Evolutionary conservation across 306 rosid species (phyloP), one percentile per base, ranked within the genome.

Genomic region (Abrus pulchellus): DNA sequence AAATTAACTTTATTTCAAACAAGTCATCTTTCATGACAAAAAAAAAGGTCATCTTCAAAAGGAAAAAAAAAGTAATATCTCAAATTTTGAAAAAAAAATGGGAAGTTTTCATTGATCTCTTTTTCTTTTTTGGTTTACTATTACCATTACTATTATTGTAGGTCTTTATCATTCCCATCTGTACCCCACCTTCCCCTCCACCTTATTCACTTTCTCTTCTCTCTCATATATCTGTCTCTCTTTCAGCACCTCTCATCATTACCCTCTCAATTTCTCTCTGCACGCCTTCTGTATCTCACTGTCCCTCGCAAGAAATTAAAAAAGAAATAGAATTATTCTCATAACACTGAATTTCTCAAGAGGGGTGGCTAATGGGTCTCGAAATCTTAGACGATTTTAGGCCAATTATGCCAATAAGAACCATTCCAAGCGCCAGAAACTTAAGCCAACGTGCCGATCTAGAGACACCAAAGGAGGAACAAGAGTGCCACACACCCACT

Each of bases 401-500:
- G 1, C 78, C 91, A 75, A 53, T 84, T 10, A 88, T 75, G 11
- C 85, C 90, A 1, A 64, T 85, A 50, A 78, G 76, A 78, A 76
- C 78, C 1, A 29, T 78, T 67, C 72, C 79, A 1, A 27, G 50
- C 0, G 4, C 49, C 6, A 73, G 78, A 48, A 70, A 44, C 53
- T 77, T 78, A 60, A 27, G 7, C 82, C 85, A 72, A 44, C 70
- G 38, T 7, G 3, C 32, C 6, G 59, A 78, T 72, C 64, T 28
- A 54, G 61, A 72, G 5, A 76, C 76, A 44, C 14, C 45, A 11
- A 76, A 67, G 6, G 79, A 80, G 4, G 84, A 57, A 0, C 54
- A 64, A 28, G 89, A 86, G 20, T 85, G 88, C 41, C 82, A 12
- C 41, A 92, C 97, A 2, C 94, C 94, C 2, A 85, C 81, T 41